Evolutionary conservation across 2,329 filamentous ascomycete genomes (phyloP).

Genomic region (Aschersonia sp.): DNA sequence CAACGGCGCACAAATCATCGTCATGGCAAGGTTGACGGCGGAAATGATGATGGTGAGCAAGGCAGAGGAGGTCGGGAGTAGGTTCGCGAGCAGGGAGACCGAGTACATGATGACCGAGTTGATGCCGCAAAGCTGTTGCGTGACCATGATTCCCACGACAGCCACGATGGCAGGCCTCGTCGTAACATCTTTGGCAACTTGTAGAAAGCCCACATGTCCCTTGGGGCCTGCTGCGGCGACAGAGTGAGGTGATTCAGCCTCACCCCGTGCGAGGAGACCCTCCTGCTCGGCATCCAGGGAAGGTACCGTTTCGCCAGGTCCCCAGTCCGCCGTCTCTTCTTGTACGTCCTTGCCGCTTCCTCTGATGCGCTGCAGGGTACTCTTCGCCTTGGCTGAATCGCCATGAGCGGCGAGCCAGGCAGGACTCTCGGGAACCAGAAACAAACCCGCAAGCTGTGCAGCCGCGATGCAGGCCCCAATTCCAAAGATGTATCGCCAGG

Average conservation of each 20-base stretch:
- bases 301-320: conserved; percentile 21
- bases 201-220: conserved; percentile 41
- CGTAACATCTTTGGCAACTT: conserved; percentile 51
- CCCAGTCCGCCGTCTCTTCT: conserved; percentile 55
- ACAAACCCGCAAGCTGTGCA: conserved; percentile 54
- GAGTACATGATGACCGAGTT: conserved; percentile 99
- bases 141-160: conserved; percentile 80
- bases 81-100: conserved; percentile 68
- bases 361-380: conserved; percentile 60
- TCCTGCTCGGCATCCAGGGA: conserved; percentile 47
- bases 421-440: conserved; percentile 75
- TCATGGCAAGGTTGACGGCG: conserved; percentile 72
- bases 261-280: conserved; percentile 40
- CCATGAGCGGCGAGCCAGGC: conserved; percentile 66
- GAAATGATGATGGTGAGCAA: conserved; percentile 81
- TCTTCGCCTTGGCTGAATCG: conserved; percentile 45
- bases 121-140: conserved; percentile 85
- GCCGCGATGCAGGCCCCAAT: conserved; percentile 55
- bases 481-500: conserved; percentile 76
- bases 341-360: conserved; percentile 55
- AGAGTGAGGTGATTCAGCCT: conserved; percentile 5
- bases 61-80: conserved; percentile 70
- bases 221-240: not conserved
- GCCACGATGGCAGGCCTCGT: conserved; percentile 66
- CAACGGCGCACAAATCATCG: conserved; percentile 66